Base-by-base conservation (phyloP, 2,329 filamentous ascomycete genomes). In the Pseudogymnoascus sp. region DNA sequence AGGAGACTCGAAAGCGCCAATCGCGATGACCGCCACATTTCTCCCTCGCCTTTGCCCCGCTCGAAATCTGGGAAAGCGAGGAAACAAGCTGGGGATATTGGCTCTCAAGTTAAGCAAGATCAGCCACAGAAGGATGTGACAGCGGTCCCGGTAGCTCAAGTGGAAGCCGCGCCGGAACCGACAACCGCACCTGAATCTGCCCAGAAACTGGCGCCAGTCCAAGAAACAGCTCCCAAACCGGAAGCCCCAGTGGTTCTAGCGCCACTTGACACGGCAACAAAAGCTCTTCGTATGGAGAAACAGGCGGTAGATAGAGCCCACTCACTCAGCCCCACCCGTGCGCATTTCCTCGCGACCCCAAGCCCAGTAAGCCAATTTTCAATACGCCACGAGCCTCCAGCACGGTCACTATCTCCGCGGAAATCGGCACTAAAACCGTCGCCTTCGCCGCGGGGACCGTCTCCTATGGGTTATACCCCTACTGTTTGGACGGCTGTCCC, bases 381-480 rank as follows among this genome's bases (percentile, higher is more conserved):
- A 11, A 76, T 80, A 1, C 78, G 80, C 66, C 89, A 93, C 70
- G 81, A 85, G 62, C 90, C 89, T 5, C 86, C 88, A 21, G 79
- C 85, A 31, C 82, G 90, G 59, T 90, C 89, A 4, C 77, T 89
- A 10, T 92, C 89, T 0, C 90, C 90, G 8, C 85, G 86, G 53
- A 93, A 93, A 72, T 91, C 89, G 1, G 89, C 89, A 1, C 71
- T 93, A 66, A 93, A 93, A 1, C 66, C 70, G 6, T 64, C 68
- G n/a, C 85, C 83, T 59, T 81, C 85, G 1, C 79, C 82, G 63
- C 70, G 82, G 69, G 77, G 80, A 66, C 69, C 78, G 35, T 81
- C 85, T 62, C 79, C 85, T 56, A 76, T 81, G 56, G 76, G 80
- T 61, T 26, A 69, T 64, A 70, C 77, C 24, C 82, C 81, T 2